Evolutionary conservation across 176 grass and related monocot genomes (phyloP).

Genomic region (Eragrostis nindensis): DNA sequence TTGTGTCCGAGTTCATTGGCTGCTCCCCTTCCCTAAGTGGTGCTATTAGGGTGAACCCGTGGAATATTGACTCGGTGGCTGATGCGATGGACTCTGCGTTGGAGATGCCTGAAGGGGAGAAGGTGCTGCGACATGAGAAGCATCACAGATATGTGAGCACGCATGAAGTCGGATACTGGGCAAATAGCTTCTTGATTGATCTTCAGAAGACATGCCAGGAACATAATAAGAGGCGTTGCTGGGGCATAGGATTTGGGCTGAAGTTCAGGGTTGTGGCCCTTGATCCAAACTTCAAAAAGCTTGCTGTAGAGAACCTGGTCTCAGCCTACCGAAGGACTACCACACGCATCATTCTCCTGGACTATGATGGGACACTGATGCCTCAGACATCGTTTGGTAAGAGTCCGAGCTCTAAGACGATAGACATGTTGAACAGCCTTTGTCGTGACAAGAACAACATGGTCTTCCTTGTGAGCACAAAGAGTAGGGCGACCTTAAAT

Average conservation of each 20-base stretch:
- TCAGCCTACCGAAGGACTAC: conserved; percentile 72
- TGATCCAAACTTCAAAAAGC: conserved; percentile 90
- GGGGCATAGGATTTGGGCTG: conserved; percentile 94
- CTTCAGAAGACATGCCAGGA: conserved; percentile 81
- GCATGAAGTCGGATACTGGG: conserved; percentile 94
- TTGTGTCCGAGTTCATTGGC: conserved; percentile 88
- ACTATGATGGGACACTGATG: conserved; percentile 94
- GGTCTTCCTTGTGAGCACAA: conserved; percentile 81
- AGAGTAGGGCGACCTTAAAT: conserved; percentile 53
- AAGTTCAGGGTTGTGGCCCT: conserved; percentile 86
- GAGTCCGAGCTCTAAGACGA: conserved; percentile 59
- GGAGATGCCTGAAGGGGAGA: conserved; percentile 74
- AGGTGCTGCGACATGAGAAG: conserved; percentile 83
- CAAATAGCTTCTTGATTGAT: conserved; percentile 91
- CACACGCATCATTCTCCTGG: conserved; percentile 66
- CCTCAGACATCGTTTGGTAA: conserved; percentile 78
- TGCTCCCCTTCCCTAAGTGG: conserved; percentile 93
- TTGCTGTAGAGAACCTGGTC: conserved; percentile 77
- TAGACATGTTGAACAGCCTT: conserved; percentile 72
- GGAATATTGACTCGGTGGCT: conserved; percentile 86
- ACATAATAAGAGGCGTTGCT: conserved; percentile 73
- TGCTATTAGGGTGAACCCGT: conserved; percentile 83
- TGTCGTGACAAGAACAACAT: conserved; percentile 72
- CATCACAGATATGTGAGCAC: conserved; percentile 88
- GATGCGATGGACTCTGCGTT: conserved; percentile 90